phyloP scores from a whole-genome alignment of 805 yeast genomes.

The Sungouiozyma intestinalis region DNA sequence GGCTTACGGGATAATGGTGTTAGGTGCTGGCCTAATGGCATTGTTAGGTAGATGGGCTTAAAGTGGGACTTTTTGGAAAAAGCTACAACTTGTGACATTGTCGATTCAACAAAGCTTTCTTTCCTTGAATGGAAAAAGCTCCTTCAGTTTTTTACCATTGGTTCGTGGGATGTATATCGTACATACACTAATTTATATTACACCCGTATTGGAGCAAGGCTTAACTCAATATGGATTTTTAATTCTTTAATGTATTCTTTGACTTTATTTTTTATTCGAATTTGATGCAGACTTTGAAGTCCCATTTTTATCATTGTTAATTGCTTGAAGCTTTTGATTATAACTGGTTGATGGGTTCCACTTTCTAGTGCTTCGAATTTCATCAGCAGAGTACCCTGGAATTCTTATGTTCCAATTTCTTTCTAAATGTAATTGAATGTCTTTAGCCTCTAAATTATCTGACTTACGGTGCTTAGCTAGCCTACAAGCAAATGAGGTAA shows the following conservation, averaged over 20 bases:
- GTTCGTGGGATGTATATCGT: background rate
- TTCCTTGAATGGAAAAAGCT: too few species aligned
- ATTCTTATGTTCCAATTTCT: slow-evolving; percentile 90
- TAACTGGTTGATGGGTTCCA: slow-evolving; percentile 57
- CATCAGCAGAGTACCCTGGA: slow-evolving; percentile 91
- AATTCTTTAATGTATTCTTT: too few species aligned
- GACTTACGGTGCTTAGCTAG: slow-evolving; percentile 90
- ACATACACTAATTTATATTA: background rate
- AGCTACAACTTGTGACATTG: too few species aligned
- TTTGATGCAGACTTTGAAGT: background rate
- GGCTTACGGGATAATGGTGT: slow-evolving; percentile 36
- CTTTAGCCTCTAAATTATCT: slow-evolving; percentile 78
- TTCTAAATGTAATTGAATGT: slow-evolving; percentile 83
- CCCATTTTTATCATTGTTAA: slow-evolving; percentile 19
- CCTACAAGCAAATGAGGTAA: slow-evolving; percentile 87
- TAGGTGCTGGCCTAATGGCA: slow-evolving; percentile 73
- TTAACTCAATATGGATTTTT: too few species aligned
- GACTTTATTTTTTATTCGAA: background rate
- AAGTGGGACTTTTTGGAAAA: slow-evolving; percentile 2
- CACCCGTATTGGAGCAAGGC: background rate
- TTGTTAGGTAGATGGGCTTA: slow-evolving; percentile 69
- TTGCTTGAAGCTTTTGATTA: slow-evolving; percentile 51
- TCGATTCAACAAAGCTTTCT: too few species aligned
- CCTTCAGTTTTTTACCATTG: background rate
- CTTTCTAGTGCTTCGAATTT: slow-evolving; percentile 66